Evolutionary conservation across 129 eudicot species (phyloP).

Genomic region (Kitagawia praeruptora): DNA sequence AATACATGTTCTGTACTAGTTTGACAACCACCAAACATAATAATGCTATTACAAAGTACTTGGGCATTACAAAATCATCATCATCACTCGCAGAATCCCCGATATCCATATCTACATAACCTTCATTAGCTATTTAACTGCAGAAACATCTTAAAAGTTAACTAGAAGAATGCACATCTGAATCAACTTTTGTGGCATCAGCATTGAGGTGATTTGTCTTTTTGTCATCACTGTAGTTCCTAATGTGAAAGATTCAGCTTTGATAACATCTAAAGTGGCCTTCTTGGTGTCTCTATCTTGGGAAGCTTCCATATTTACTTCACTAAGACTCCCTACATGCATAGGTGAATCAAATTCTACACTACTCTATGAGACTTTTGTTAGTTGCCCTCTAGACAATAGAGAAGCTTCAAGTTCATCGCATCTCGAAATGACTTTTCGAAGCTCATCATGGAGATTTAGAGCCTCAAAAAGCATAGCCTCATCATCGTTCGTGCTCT

Average conservation of each 20-base stretch:
- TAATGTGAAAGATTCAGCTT: background rate
- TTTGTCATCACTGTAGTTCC: background rate
- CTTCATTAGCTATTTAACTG: too few relatives aligned
- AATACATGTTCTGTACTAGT: too few relatives aligned
- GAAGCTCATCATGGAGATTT: slow-evolving; percentile 78
- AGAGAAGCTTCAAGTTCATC: slow-evolving; percentile 34
- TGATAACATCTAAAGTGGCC: background rate
- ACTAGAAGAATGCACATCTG: background rate
- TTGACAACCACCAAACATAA: too few relatives aligned
- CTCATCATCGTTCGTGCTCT: slow-evolving; percentile 67
- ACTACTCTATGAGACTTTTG: slow-evolving; percentile 12
- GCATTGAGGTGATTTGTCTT: background rate
- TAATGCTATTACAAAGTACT: too few relatives aligned
- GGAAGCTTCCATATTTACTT: background rate
- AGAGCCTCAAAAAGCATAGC: slow-evolving; percentile 78
- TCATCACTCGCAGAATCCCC: too few relatives aligned
- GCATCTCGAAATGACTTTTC: slow-evolving; percentile 51
- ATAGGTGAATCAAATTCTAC: background rate
- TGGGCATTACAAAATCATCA: too few relatives aligned
- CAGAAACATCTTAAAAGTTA: too few relatives aligned
- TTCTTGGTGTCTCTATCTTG: background rate
- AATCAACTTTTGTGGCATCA: background rate
- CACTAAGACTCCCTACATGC: background rate
- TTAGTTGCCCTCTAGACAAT: slow-evolving; percentile 15
- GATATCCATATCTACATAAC: too few relatives aligned